Evolutionary conservation across 2,329 filamentous ascomycete species (phyloP).

Genomic region (Colletotrichum lentis): DNA sequence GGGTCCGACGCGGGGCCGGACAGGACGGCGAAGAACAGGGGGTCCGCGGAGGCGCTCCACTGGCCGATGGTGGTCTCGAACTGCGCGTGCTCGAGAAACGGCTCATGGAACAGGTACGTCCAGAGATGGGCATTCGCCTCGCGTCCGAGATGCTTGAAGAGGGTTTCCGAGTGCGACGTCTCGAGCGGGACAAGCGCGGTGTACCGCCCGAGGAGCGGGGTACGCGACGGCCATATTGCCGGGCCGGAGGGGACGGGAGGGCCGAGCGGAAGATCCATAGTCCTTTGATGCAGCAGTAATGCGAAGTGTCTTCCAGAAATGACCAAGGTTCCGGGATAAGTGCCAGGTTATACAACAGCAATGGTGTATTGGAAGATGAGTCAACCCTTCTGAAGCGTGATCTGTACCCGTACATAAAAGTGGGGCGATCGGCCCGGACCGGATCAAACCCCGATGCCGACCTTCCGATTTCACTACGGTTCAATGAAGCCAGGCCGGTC

Average conservation of each 20-base stretch:
- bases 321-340: accelerated
- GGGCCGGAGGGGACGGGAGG: slow-evolving; percentile 37
- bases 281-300: neutral
- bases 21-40: slow-evolving; percentile 56
- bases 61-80: slow-evolving; percentile 39
- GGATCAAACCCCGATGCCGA: neutral
- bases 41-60: slow-evolving; percentile 46
- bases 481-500: too few species aligned
- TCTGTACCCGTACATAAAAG: too few species aligned
- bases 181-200: slow-evolving; percentile 46
- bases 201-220: slow-evolving; percentile 44
- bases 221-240: slow-evolving; percentile 38
- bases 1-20: slow-evolving; percentile 43
- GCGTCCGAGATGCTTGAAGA: slow-evolving; percentile 48
- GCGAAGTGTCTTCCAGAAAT: neutral
- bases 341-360: neutral
- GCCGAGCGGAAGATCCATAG: slow-evolving; percentile 31
- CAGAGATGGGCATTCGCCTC: slow-evolving; percentile 45
- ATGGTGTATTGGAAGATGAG: neutral
- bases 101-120: slow-evolving; percentile 47
- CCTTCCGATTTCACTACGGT: too few species aligned
- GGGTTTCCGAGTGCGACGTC: slow-evolving; percentile 42
- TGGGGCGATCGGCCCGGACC: slow-evolving; percentile 18
- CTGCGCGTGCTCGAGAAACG: slow-evolving; percentile 38
- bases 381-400: too few species aligned